phyloP scores from a whole-genome alignment of 2,329 filamentous ascomycete species.

The Aschersonia sp. region DNA sequence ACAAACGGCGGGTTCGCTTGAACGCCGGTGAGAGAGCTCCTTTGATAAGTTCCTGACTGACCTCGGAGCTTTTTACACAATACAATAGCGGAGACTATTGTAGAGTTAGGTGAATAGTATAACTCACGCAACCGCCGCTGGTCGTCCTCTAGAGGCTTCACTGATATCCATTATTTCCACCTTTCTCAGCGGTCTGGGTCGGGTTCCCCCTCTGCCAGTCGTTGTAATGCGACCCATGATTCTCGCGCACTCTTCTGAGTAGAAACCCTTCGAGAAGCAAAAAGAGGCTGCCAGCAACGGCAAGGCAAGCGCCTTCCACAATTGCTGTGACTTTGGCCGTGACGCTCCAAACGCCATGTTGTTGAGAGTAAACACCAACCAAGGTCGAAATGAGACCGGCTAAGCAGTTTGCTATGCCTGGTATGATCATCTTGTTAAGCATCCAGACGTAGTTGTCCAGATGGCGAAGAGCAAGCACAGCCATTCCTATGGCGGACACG shows the following conservation, averaged over 20 bases:
- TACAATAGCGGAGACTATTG: no score
- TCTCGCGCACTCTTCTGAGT: constrained; percentile 14
- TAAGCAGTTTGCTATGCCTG: constrained; percentile 27
- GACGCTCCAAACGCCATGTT: constrained; percentile 27
- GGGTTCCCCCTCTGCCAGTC: constrained; percentile 4
- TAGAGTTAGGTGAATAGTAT: no score
- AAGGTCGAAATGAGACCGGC: constrained; percentile 35
- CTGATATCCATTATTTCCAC: neutral
- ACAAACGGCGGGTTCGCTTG: constrained; percentile 14
- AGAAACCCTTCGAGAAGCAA: constrained; percentile 16
- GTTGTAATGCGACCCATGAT: constrained; percentile 12
- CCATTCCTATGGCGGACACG: constrained; percentile 18
- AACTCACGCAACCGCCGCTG: neutral
- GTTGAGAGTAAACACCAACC: constrained; percentile 32
- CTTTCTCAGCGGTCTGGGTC: neutral
- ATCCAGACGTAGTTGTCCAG: constrained; percentile 38
- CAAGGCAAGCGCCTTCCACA: constrained; percentile 17
- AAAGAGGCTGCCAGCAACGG: constrained; percentile 13
- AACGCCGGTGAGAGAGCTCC: constrained; percentile 12
- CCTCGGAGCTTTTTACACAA: no score
- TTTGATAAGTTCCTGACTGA: constrained; percentile 12
- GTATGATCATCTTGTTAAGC: constrained; percentile 34
- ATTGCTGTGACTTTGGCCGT: constrained; percentile 22
- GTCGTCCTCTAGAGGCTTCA: neutral
- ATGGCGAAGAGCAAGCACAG: constrained; percentile 28